Evolutionary conservation across 1,284 basidiomycete species (phyloP).

Genomic region (Sutorius eximius): DNA sequence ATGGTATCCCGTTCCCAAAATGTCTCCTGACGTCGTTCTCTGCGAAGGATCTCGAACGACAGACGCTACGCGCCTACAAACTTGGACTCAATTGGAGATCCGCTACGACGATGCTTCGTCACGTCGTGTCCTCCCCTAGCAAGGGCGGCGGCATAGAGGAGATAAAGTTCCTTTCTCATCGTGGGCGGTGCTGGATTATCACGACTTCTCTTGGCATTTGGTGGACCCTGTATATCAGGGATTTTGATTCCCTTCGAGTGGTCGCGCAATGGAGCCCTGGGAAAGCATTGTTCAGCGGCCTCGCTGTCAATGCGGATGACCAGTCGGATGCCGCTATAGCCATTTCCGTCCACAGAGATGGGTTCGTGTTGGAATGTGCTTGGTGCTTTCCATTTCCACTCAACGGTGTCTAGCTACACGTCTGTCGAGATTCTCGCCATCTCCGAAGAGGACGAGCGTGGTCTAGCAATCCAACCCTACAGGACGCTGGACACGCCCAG

Average conservation of each 20-base stretch:
- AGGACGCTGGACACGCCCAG: slow-evolving; percentile 36
- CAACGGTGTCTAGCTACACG: slow-evolving; percentile 10
- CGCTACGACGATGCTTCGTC: slow-evolving; percentile 21
- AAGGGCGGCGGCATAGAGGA: slow-evolving; percentile 47
- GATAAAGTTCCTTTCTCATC: slow-evolving; percentile 50
- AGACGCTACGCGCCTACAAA: slow-evolving; percentile 43
- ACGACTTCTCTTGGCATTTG: slow-evolving; percentile 60
- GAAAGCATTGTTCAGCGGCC: slow-evolving; percentile 50
- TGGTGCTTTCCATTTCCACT: slow-evolving; percentile 3
- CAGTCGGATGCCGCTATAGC: slow-evolving; percentile 48
- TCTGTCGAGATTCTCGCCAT: slow-evolving; percentile 26
- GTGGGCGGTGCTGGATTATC: slow-evolving; percentile 44
- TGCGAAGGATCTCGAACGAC: slow-evolving; percentile 43
- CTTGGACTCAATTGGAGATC: slow-evolving; percentile 51
- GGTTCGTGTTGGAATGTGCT: slow-evolving; percentile 34
- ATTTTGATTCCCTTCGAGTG: slow-evolving; percentile 33
- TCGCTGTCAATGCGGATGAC: slow-evolving; percentile 48
- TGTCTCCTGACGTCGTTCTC: slow-evolving; percentile 33
- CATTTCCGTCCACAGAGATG: slow-evolving; percentile 43
- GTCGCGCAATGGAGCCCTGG: slow-evolving; percentile 52
- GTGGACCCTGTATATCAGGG: slow-evolving; percentile 54
- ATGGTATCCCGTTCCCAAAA: slow-evolving; percentile 50
- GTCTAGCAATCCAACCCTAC: slow-evolving; percentile 10
- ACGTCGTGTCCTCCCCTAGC: slow-evolving; percentile 28
- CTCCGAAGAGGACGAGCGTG: slow-evolving; percentile 11